A percentile compares a stretch with the other conserved stretches of the same genome.
These are phyloP conservation scores for Auricularia auricula-judae DNA, from an alignment of 768 basidiomycete species.

Conservation along the genomic window DNA sequence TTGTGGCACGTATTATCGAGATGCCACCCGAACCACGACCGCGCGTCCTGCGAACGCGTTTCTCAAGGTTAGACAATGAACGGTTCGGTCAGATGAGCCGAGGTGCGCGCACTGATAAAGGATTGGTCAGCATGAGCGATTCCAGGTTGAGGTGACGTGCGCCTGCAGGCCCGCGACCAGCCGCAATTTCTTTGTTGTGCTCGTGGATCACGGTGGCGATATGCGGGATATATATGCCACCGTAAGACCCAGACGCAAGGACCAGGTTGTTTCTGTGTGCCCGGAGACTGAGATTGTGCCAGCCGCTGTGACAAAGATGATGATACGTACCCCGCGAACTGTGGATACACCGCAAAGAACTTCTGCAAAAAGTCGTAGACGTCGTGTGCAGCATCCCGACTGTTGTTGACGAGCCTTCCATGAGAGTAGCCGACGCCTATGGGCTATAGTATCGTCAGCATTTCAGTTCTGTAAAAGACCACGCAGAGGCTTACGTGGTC, in stretches of 20 bases:
- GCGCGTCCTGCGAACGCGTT: slow-evolving; percentile 13
- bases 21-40: slow-evolving; percentile 20
- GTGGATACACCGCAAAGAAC: slow-evolving; percentile 19
- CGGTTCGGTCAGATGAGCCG: neutral
- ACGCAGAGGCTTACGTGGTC: slow-evolving; percentile 6
- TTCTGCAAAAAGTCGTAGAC: slow-evolving; percentile 27
- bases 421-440: slow-evolving; percentile 25
- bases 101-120: slow-evolving; percentile 7
- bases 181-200: slow-evolving; percentile 18
- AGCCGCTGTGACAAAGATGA: no score
- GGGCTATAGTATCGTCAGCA: slow-evolving; percentile 12
- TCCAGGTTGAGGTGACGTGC: slow-evolving; percentile 22
- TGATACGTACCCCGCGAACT: slow-evolving; percentile 2
- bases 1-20: slow-evolving; percentile 19
- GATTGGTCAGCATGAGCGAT: slow-evolving; percentile 23
- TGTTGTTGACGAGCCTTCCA: slow-evolving; percentile 23
- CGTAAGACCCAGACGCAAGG: slow-evolving; percentile 24
- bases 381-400: slow-evolving; percentile 20
- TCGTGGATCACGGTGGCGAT: slow-evolving; percentile 26
- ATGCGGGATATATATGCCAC: slow-evolving; percentile 24
- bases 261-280: slow-evolving; percentile 12
- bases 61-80: neutral
- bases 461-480: neutral
- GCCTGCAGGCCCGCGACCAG: slow-evolving; percentile 11
- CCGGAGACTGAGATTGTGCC: no score